A percentile compares a stretch with the other conserved stretches of the same genome.
Evolutionary conservation across 148 eudicot species (phyloP).

Genomic region (Rhododendron henanense): DNA sequence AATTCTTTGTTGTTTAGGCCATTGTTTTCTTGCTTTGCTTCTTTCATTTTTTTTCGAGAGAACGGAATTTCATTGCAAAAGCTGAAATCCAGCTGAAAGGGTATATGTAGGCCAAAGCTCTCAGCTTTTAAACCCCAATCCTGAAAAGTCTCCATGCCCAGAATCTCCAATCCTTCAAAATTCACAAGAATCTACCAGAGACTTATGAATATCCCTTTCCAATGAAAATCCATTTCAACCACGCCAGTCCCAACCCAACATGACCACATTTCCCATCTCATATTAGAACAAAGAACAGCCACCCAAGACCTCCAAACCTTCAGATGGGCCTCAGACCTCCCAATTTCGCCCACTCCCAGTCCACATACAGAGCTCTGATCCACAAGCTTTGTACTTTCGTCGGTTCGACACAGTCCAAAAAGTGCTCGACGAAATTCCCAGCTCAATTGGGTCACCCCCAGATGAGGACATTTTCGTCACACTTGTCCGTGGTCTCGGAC

Average conservation of each 20-base stretch:
- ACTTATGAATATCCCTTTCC: conserved; percentile 9
- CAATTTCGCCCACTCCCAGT: conserved; percentile 67
- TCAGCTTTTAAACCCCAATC: background rate
- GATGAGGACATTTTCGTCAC: conserved; percentile 79
- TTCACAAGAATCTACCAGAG: background rate
- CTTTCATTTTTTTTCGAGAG: too few relatives aligned
- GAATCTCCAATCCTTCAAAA: background rate
- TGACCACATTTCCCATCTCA: conserved; percentile 59
- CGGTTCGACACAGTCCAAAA: conserved; percentile 51
- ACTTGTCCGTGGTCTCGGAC: conserved; percentile 64
- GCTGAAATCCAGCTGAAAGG: too few relatives aligned
- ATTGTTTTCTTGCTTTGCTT: too few relatives aligned
- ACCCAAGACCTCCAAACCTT: conserved; percentile 69
- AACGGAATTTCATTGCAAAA: too few relatives aligned
- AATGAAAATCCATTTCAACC: conserved; percentile 38
- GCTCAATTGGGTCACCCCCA: conserved; percentile 62
- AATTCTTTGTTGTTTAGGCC: too few relatives aligned
- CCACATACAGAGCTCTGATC: conserved; percentile 71
- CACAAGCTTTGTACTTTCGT: conserved; percentile 68
- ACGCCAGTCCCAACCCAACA: conserved; percentile 57
- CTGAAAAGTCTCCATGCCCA: conserved; percentile 13
- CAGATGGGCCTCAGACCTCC: conserved; percentile 82
- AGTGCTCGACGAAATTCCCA: conserved; percentile 83
- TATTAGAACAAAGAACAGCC: conserved; percentile 63
- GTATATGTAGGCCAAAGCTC: background rate